Percentiles rank a stretch among this genome's conserved stretches.
Conservation (phyloP, 2,329 filamentous ascomycete genomes). For the Magnaporthiopsis incrustans region DNA sequence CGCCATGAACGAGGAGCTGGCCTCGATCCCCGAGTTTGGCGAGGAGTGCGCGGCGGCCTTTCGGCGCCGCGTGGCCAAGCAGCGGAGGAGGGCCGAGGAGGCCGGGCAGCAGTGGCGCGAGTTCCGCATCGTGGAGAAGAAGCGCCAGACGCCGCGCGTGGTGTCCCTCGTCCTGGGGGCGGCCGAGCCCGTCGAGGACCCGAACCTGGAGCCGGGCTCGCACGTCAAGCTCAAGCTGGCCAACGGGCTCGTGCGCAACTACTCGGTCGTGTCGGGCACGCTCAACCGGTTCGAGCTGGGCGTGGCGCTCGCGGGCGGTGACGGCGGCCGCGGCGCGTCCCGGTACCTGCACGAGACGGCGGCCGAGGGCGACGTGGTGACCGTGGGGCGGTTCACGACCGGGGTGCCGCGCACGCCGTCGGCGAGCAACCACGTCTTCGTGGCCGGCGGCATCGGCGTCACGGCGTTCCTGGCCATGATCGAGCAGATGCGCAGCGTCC, state of each 20-base stretch:
- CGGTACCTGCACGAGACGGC: slow-evolving; percentile 44
- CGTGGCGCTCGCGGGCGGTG: slow-evolving; percentile 37
- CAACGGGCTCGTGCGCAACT: slow-evolving; percentile 48
- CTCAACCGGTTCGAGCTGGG: slow-evolving; percentile 45
- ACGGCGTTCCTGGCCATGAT: slow-evolving; percentile 53
- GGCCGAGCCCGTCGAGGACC: slow-evolving; percentile 23
- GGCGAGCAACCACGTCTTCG: slow-evolving; percentile 52
- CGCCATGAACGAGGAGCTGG: slow-evolving; percentile 44
- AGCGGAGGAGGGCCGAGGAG: slow-evolving; percentile 20
- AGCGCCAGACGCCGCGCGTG: slow-evolving; percentile 40
- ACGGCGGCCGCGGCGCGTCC: slow-evolving; percentile 50
- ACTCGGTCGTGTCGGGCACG: slow-evolving; percentile 48
- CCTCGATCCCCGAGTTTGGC: slow-evolving; percentile 41
- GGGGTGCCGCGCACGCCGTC: slow-evolving; percentile 36
- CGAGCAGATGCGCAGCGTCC: slow-evolving; percentile 30
- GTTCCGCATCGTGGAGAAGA: slow-evolving; percentile 42
- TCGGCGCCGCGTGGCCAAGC: slow-evolving; percentile 39
- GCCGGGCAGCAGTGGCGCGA: slow-evolving; percentile 28
- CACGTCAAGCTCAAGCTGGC: slow-evolving; percentile 51
- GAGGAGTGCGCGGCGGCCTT: slow-evolving; percentile 42
- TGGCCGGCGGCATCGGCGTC: slow-evolving; percentile 58
- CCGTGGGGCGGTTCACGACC: slow-evolving; percentile 40
- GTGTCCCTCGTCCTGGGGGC: slow-evolving; percentile 45
- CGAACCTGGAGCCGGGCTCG: slow-evolving; percentile 32
- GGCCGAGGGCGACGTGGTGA: slow-evolving; percentile 39